A percentile compares a stretch with the other conserved stretches of the same genome.
These are phyloP conservation scores for Metschnikowia orientalis DNA, from an alignment of 805 yeast genomes.

Conservation along the genomic window DNA sequence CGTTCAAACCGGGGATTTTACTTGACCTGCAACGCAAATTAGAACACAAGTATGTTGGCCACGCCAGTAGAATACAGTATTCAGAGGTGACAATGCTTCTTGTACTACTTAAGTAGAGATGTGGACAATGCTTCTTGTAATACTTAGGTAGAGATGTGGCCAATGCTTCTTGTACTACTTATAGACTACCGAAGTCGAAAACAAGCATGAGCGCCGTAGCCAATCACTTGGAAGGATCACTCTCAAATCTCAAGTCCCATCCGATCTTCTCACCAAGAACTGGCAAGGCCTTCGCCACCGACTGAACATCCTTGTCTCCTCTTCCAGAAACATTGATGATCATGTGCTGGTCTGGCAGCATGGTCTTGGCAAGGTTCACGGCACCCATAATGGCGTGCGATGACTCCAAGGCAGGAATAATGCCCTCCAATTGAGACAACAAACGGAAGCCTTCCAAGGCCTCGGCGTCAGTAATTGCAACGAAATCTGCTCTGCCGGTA, in stretches of 20 bases:
- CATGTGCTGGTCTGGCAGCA: constrained; percentile 73
- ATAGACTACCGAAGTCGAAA: too few species aligned
- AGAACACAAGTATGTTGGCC: too few species aligned
- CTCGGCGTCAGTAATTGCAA: constrained; percentile 93
- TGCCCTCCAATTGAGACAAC: constrained; percentile 92
- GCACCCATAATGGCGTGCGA: constrained; percentile 96
- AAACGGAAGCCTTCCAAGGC: constrained; percentile 88
- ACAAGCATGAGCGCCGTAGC: too few species aligned
- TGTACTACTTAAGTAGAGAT: too few species aligned
- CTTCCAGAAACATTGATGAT: constrained; percentile 94
- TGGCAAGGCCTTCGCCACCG: constrained; percentile 93
- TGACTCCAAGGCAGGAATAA: constrained; percentile 96
- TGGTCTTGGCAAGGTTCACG: constrained; percentile 74
- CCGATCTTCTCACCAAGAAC: constrained; percentile 83
- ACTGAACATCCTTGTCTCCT: constrained; percentile 98
- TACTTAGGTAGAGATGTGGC: too few species aligned
- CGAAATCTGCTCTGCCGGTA: constrained; percentile 84
- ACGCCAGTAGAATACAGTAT: too few species aligned
- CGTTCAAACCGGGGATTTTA: too few species aligned
- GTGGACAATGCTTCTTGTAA: too few species aligned
- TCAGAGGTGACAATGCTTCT: too few species aligned
- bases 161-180: too few species aligned
- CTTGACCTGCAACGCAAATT: too few species aligned
- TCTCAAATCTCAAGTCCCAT: constrained; percentile 92
- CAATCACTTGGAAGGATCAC: constrained; percentile 36